These are phyloP conservation scores for Xylariaceae sp. DNA, from an alignment of 2,329 filamentous ascomycete species.

Conservation along the genomic window DNA sequence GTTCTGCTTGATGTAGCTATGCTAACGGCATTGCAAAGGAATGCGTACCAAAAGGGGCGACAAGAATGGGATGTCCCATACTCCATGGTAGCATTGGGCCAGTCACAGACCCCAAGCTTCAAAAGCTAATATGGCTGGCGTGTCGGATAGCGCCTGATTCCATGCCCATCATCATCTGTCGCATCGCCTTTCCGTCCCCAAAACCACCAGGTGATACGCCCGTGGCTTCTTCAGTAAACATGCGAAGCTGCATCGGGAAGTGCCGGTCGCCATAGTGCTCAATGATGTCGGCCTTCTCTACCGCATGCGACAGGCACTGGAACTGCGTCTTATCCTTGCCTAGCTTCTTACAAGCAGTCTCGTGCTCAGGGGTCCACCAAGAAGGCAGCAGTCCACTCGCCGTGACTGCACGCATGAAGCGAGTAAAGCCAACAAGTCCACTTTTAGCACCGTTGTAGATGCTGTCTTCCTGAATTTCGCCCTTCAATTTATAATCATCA, in stretches of 20 bases:
- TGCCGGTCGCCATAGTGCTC: conserved; percentile 39
- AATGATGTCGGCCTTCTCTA: conserved; percentile 17
- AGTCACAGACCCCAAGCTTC: background rate
- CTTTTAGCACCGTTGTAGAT: conserved; percentile 9
- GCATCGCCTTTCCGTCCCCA: conserved; percentile 20
- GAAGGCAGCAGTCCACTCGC: conserved; percentile 12
- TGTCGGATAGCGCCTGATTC: background rate
- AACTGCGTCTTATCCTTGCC: conserved; percentile 9
- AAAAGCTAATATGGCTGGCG: background rate
- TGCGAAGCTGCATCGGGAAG: conserved; percentile 47
- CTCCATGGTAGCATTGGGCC: no score
- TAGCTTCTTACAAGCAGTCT: conserved; percentile 9
- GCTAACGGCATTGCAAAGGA: no score
- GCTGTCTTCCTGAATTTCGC: background rate
- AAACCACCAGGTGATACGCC: conserved; percentile 30
- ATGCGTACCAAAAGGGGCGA: background rate
- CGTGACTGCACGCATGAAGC: conserved; percentile 8
- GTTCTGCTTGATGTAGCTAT: no score
- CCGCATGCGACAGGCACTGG: conserved; percentile 4
- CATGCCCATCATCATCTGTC: conserved; percentile 18
- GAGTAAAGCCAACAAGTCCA: conserved; percentile 10
- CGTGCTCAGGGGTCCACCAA: conserved; percentile 15
- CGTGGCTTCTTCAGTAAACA: conserved; percentile 41
- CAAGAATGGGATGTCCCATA: no score
- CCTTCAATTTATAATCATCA: conserved; percentile 14